Evolutionary conservation across 495 filamentous ascomycete species (phyloP), one percentile per base, ranked within the genome.

Genomic region (Lineolata rhizophorae): DNA sequence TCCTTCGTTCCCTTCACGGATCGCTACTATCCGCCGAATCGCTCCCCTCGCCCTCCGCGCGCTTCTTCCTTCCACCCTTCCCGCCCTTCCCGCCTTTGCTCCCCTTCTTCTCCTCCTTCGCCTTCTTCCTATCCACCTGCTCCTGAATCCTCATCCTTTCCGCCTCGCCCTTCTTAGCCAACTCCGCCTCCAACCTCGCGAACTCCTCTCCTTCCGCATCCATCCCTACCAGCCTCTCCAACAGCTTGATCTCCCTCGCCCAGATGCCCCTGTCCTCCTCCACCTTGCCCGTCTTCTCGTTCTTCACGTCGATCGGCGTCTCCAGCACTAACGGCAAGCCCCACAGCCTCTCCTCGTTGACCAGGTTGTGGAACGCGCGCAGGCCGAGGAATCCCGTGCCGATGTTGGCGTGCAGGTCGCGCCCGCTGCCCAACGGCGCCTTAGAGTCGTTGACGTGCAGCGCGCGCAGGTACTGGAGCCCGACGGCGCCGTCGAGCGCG

Each of bases 391-490:
- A 97, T 0, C 87, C 87, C 0, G 76, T 78, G 3, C 87, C 87
- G 37, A 97, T 94, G 46, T 92, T 94, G 19, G 81, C 75, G 52
- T 97, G 87, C 6, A 94, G 48, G 46, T 97, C 87, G 15, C 80
- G 63, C 32, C 76, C 64, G 6, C 75, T 79, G 3, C 49, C 62
- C 17, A 87, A 56, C 0, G 85, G 83, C 1, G 83, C 78, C 51
- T 93, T 94, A 48, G 72, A 80, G 50, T 97, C 87, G 46, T 97
- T 97, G 4, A 97, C 46, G 47, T 97, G 87, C 21, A 94, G 55
- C 1, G 87, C 87, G 31, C 67, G 67, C 0, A 97, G 68, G 45
- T 83, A 90, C 19, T 69, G 54, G 20, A 75, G 43, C 1, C 87
- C 87, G 13, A 97, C 71, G 11, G 77, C 55, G n/a, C 64, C 43